Evolutionary conservation across 345 rosid species (phyloP).

Genomic region (Adansonia digitata): DNA sequence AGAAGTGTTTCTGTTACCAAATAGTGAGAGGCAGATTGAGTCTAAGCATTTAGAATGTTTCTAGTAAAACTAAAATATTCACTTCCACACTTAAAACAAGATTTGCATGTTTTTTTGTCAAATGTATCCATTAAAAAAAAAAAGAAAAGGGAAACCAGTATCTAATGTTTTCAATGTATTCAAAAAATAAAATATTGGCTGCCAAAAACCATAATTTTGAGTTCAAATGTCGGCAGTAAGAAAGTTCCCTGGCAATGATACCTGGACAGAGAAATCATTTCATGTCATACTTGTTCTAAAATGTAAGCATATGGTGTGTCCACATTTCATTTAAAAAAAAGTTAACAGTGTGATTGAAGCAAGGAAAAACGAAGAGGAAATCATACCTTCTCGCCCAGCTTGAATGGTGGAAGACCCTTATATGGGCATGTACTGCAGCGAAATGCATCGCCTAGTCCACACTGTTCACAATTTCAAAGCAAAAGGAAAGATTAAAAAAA

Average conservation of each 20-base stretch:
- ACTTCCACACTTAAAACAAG: neutral
- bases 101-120: neutral
- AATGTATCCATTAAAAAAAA: no score
- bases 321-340: neutral
- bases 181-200: neutral
- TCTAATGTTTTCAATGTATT: neutral
- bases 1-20: no score
- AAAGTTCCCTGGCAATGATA: slow-evolving; percentile 66
- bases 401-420: slow-evolving; percentile 87
- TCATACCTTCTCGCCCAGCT: slow-evolving; percentile 89
- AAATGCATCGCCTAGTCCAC: slow-evolving; percentile 97
- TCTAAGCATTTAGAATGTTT: neutral
- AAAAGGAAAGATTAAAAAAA: neutral
- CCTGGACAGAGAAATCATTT: slow-evolving; percentile 38
- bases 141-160: neutral
- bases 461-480: slow-evolving; percentile 32
- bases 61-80: neutral
- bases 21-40: no score
- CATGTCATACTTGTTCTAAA: neutral
- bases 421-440: slow-evolving; percentile 94
- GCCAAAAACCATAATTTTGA: neutral
- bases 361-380: neutral
- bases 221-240: slow-evolving; percentile 71
- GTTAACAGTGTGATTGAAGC: neutral
- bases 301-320: neutral